Evolutionary conservation across 345 rosid species (phyloP).

Genomic region (Rhodomyrtus tomentosa): DNA sequence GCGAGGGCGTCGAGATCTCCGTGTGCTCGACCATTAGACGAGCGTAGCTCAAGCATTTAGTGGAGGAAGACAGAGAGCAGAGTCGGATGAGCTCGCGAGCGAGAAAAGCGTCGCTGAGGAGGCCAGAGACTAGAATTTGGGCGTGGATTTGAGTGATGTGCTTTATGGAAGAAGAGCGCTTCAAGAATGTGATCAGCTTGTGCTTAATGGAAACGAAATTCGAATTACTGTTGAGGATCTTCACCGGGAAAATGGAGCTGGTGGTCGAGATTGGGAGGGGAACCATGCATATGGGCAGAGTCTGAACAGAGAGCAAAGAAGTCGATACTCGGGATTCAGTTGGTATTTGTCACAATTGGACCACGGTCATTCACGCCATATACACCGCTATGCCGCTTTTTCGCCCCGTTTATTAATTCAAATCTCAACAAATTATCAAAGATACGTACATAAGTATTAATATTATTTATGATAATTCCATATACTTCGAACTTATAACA

Average conservation of each 20-base stretch:
- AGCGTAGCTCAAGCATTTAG: constrained; percentile 25
- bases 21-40: constrained; percentile 31
- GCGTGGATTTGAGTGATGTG: constrained; percentile 55
- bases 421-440: neutral
- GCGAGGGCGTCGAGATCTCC: constrained; percentile 22
- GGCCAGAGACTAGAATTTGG: constrained; percentile 42
- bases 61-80: constrained; percentile 35
- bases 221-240: constrained; percentile 9
- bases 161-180: constrained; percentile 34
- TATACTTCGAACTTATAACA: neutral
- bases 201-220: constrained; percentile 28
- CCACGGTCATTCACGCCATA: neutral
- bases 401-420: neutral
- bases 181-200: constrained; percentile 36
- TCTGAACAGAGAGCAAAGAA: neutral
- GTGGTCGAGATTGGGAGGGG: constrained; percentile 8
- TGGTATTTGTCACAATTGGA: neutral
- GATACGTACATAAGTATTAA: neutral
- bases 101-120: constrained; percentile 34
- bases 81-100: constrained; percentile 37
- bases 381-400: neutral
- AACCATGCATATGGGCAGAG: constrained; percentile 6
- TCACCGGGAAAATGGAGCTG: constrained; percentile 2
- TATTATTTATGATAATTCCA: neutral
- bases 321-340: neutral